phyloP scores from a whole-genome alignment of 2,329 filamentous ascomycete genomes.

The Capronia americana region DNA sequence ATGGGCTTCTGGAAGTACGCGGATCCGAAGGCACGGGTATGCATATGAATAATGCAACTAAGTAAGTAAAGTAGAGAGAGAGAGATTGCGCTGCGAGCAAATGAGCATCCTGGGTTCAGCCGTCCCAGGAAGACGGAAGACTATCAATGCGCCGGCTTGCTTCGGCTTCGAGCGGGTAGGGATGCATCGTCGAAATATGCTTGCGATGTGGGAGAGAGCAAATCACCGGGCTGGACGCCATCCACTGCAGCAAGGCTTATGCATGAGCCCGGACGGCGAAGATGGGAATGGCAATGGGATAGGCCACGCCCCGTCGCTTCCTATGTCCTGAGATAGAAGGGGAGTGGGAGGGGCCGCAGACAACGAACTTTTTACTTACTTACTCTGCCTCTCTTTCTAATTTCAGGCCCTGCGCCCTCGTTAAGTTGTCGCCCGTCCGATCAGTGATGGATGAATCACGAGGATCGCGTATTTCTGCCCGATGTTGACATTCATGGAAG shows the following conservation, averaged over 20 bases:
- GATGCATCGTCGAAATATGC: too few species aligned
- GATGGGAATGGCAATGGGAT: neutral
- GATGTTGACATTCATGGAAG: too few species aligned
- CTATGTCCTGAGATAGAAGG: neutral
- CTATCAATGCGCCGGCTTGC: neutral
- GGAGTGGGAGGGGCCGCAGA: too few species aligned
- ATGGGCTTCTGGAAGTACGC: neutral
- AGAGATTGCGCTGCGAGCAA: neutral
- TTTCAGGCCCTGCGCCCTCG: too few species aligned
- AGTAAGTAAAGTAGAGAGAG: too few species aligned
- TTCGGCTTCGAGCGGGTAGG: neutral
- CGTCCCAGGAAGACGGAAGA: neutral
- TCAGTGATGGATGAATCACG: neutral
- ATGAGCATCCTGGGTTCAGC: neutral
- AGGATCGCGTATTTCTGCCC: neutral
- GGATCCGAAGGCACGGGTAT: neutral
- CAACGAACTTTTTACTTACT: neutral
- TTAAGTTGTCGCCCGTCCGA: too few species aligned
- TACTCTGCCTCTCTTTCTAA: neutral
- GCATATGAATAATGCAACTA: neutral
- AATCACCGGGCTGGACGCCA: neutral
- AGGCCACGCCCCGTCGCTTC: too few species aligned
- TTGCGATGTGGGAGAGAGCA: neutral
- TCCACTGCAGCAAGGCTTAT: neutral
- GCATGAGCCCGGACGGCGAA: neutral